Evolutionary conservation across 139 green algal genomes (phyloP), one percentile per base, ranked within the genome.

Genomic region (Chlorella sp.): DNA sequence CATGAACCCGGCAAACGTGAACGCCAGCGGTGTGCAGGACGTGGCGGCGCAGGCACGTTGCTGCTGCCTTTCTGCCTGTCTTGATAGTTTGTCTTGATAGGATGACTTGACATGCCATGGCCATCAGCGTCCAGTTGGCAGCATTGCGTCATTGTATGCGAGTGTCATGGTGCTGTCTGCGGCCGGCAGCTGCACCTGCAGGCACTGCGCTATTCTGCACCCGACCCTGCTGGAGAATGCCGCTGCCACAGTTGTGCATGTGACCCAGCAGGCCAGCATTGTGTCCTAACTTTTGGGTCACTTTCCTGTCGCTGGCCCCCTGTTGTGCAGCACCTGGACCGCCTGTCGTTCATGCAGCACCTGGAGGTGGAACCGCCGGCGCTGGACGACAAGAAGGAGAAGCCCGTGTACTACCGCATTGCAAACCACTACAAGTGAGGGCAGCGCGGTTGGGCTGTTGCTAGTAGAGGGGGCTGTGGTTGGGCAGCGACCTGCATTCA

Each of bases 341-440:
- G 28, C 32, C 65, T 85, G 9, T 41, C 36, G 51, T 80, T 62
- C 70, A 3, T 82, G 82, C 82, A 81, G 72, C 82, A 86, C 56
- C 38, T 32, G 26, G 81, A 86, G 70, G 32, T 23, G 69, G 34
- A 21, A 20, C 30, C 55, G 47, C 82, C 82, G 18, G 67, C 44
- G 11, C 32, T 41, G 23, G 39, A 67, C 7, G 38, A 69, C 62
- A 51, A 75, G 41, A 88, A 74, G 44, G 90, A 93, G 71, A 82
- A 78, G 13, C 32, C 86, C 9, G 88, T 69, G 1, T 94, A 94
- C 86, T 93, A 93, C 82, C 76, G 89, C 63, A 93, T 94, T 55
- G 78, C 91, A 47, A 87, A 87, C 34, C 91, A 94, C 71, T 94
- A 94, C 86, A 90, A 89, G 75, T 86, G 28, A 65, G 81, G 16